Percentiles rank a stretch among this genome's conserved stretches.
Conservation (phyloP, 192 early-diverging fungal genomes). For the Coemansia sp. region DNA sequence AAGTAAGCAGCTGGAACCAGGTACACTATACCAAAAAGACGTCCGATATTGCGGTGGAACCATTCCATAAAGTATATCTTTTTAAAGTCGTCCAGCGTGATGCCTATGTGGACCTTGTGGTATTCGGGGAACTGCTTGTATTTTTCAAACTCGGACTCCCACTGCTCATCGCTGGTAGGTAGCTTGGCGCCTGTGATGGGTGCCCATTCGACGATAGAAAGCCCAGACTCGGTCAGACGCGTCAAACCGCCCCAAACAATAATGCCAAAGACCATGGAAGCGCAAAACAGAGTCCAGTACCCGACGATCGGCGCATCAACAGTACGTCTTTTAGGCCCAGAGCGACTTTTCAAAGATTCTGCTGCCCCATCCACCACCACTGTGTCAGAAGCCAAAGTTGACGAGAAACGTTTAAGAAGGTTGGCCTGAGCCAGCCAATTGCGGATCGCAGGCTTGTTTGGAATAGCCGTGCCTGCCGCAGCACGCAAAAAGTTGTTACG, state of each 20-base stretch:
- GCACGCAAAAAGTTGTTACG: conserved; percentile 20
- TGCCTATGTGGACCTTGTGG: conserved; percentile 88
- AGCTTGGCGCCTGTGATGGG: conserved; percentile 91
- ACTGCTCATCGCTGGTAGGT: conserved; percentile 80
- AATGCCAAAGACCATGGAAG: conserved; percentile 88
- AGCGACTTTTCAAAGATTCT: background rate
- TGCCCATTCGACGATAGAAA: conserved; percentile 98
- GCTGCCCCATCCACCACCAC: background rate
- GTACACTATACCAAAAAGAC: conserved; percentile 86
- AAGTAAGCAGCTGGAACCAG: conserved; percentile 88
- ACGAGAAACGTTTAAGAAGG: background rate
- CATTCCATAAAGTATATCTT: conserved; percentile 98
- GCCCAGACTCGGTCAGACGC: conserved; percentile 93
- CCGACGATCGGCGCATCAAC: conserved; percentile 71
- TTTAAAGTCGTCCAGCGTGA: conserved; percentile 92
- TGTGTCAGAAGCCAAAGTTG: background rate
- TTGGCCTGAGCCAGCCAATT: background rate
- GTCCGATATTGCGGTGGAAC: conserved; percentile 94
- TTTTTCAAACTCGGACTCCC: conserved; percentile 95
- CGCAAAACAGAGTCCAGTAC: conserved; percentile 89
- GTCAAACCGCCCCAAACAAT: conserved; percentile 94
- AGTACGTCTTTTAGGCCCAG: conserved; percentile 5
- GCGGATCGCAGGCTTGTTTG: background rate
- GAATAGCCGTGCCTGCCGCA: background rate
- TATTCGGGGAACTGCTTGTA: conserved; percentile 99